Conservation (phyloP, 208 protist genomes). For the Leishmania mexicana region DNA sequence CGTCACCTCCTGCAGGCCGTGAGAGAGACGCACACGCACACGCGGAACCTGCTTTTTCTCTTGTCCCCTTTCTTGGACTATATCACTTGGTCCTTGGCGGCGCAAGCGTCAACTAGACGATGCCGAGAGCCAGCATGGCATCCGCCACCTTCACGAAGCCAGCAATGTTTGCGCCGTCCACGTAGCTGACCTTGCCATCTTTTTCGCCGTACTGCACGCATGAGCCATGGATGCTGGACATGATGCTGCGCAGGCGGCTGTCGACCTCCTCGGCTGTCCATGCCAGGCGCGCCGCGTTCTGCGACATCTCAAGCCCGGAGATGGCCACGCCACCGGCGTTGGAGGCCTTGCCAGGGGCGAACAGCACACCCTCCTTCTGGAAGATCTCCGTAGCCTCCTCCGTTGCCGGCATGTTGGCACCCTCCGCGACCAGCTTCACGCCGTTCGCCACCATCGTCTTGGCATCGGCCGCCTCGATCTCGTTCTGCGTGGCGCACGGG, state of each 20-base stretch:
- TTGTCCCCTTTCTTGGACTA: neutral
- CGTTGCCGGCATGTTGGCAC: slow-evolving; percentile 94
- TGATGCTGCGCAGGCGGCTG: slow-evolving; percentile 85
- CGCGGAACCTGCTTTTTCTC: neutral
- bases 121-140: slow-evolving; percentile 68
- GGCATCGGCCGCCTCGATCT: slow-evolving; percentile 86
- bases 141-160: slow-evolving; percentile 90
- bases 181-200: slow-evolving; percentile 61
- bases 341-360: slow-evolving; percentile 92
- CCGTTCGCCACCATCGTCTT: slow-evolving; percentile 76
- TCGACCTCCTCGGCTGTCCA: slow-evolving; percentile 93
- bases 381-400: slow-evolving; percentile 82
- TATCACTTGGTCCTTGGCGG: neutral
- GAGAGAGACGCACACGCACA: neutral
- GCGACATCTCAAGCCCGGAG: slow-evolving; percentile 95
- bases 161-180: slow-evolving; percentile 93
- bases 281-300: slow-evolving; percentile 84
- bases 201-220: slow-evolving; percentile 63
- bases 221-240: slow-evolving; percentile 85
- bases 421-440: slow-evolving; percentile 83
- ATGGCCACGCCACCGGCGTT: slow-evolving; percentile 95
- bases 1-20: neutral
- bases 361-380: slow-evolving; percentile 61
- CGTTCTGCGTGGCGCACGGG: slow-evolving; percentile 95
- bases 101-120: slow-evolving; percentile 39